Conservation (phyloP, 441 rosid genomes). For the Viola pubescens region DNA sequence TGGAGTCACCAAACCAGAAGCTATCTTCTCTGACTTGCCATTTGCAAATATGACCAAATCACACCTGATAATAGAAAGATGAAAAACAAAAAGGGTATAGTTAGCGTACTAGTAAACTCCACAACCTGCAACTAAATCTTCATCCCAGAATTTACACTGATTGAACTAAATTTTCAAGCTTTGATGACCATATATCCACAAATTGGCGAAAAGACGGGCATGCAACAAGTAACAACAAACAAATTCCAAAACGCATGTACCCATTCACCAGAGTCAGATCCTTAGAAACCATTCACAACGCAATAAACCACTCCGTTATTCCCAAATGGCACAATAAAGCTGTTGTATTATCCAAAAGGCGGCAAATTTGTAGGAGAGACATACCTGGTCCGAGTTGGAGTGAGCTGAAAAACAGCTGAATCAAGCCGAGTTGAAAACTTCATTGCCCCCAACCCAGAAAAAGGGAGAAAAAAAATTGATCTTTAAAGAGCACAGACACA, state of each 20-base stretch:
- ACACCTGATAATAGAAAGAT: conserved; percentile 41
- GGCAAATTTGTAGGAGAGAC: neutral
- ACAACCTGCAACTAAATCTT: conserved; percentile 8
- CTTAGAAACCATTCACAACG: conserved; percentile 1
- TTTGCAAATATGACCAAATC: conserved; percentile 74
- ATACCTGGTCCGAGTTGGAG: conserved; percentile 97
- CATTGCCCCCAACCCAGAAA: conserved; percentile 28
- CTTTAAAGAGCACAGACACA: conserved; percentile 10
- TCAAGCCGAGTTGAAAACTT: conserved; percentile 77
- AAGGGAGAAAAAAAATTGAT: conserved; percentile 13
- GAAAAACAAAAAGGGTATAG: conserved; percentile 8
- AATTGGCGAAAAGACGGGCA: neutral
- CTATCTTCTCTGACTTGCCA: conserved; percentile 81
- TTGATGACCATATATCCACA: neutral
- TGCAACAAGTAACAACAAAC: conserved; percentile 6
- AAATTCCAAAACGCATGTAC: neutral
- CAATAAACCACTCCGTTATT: neutral
- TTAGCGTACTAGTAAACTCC: conserved; percentile 3
- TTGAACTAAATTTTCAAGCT: neutral
- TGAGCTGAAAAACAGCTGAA: conserved; percentile 88
- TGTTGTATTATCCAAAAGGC: neutral
- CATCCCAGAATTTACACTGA: too few species aligned
- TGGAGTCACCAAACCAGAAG: conserved; percentile 85
- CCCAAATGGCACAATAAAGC: neutral
- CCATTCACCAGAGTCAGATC: conserved; percentile 9